Conservation (phyloP, 2,329 filamentous ascomycete genomes). For the Exophiala sp. region DNA sequence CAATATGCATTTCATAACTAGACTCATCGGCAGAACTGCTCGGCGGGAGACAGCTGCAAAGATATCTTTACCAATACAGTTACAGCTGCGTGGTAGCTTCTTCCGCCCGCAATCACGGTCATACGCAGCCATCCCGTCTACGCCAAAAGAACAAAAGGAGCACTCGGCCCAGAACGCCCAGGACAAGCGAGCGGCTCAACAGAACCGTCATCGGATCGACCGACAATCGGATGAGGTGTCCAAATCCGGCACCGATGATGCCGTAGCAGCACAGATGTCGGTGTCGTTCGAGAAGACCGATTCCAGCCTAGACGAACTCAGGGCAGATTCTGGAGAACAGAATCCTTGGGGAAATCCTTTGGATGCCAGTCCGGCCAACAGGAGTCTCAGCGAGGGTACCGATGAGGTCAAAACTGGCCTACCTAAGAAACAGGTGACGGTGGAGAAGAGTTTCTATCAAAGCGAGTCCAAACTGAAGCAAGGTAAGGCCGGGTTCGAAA, state of each 20-base stretch:
- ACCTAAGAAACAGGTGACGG: not conserved
- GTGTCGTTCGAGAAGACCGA: not conserved
- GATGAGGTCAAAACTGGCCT: slow-evolving; percentile 2
- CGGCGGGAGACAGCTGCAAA: no score
- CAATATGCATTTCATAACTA: no score
- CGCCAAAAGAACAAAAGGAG: not conserved
- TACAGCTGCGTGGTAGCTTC: no score
- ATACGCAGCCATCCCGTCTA: not conserved
- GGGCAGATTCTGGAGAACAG: not conserved
- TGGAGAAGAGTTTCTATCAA: not conserved
- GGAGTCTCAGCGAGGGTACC: slow-evolving; percentile 5
- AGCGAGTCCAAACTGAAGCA: not conserved
- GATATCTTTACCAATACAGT: no score
- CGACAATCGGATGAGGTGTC: slow-evolving; percentile 15
- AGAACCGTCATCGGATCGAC: slow-evolving; percentile 14
- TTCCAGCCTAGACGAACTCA: slow-evolving; percentile 2
- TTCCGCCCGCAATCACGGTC: not conserved
- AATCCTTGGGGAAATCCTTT: slow-evolving; percentile 12
- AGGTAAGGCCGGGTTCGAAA: slow-evolving; percentile 1
- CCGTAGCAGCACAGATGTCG: slow-evolving; percentile 10
- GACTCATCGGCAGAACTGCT: no score
- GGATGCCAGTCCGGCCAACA: slow-evolving; percentile 14
- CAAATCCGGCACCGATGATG: slow-evolving; percentile 20
- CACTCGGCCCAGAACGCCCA: slow-evolving; percentile 4
- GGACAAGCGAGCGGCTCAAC: slow-evolving; percentile 10